Base-by-base conservation (phyloP, 75 land plant species). In the Pinus tabuliformis region DNA sequence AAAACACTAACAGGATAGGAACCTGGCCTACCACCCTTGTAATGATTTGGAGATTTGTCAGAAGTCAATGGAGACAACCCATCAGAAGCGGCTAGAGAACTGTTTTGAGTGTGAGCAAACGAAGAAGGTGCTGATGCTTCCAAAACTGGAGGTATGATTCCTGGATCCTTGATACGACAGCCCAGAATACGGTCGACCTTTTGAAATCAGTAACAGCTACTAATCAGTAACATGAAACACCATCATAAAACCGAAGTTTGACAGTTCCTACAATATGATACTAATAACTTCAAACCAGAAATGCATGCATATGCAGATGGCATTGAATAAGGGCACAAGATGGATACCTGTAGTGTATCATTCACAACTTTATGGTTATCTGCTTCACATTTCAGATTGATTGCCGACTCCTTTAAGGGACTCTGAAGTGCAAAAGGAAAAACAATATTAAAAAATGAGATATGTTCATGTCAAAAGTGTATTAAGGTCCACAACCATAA, bases 121-220 rank as follows among this genome's bases (percentile, higher is more conserved):
- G 21, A 68, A 75, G 22, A 13, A 45, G 75, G 76, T 58, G 73
- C 73, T 36, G 37, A 30, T 60, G 36, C 14, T 18, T 78, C 62
- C 17, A 39, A 37, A 45, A 28, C n/a, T 4, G 37, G n/a, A 52
- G 24, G 73, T 52, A 18, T 28, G 9, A 52, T 39, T 9, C 14
- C 45, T 57, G 5, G 56, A 68, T 70, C 75, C 78, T 80, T 83
- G 37, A 91, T 60, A 62, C 98, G 90, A 81, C 99, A 96, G 14
- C 97, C 99, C 56, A 96, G 66, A 76, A 96, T 88, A 13, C 92
- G 89, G 63, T 95, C 98, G 60, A 95, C 98, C 54, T 68, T 68
- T 68, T 42, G 14, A 52, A 68, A 68, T 42, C 45, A 39, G 42
- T 68, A 68, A 42, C 12, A 68, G 20, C 22, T 68, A 20, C 12